Evolutionary conservation across 768 basidiomycete species (phyloP), one percentile per base, ranked within the genome.

Genomic region (Lactarius vividus): DNA sequence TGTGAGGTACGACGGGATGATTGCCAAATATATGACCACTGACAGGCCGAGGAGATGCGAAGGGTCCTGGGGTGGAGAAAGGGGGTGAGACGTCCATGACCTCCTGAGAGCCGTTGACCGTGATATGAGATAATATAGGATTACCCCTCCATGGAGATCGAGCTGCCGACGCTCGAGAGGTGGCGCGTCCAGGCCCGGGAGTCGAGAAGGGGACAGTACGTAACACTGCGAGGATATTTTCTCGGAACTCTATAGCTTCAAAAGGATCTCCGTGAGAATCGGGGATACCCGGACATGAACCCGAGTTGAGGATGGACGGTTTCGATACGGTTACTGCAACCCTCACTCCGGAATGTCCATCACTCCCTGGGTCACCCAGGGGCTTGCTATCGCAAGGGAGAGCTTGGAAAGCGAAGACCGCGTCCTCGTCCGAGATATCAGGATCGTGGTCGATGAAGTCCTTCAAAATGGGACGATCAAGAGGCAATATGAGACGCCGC

Each of bases 11-110:
- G n/a, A 15, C 13, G 28, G 53, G 10, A 55, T 28, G 26, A n/a
- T 11, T 31, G 7, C 11, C 16, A 56, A 23, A 54, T 33, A 37
- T 33, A 28, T 33, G 39, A 35, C 40, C 4, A 26, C 59, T 20
- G 26, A 23, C 31, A n/a, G 23, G 2, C 29, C 39, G 53, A 37
- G 53, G 11, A 37, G 52, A 53, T 3, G 42, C 53, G 29, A 65
- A 54, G 42, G 84, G 83, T 29, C 84, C 83, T 42, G 86, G 85
- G 57, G 82, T 83, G n/a, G 77, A 74, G 69, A 79, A 85, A 18
- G 70, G 67, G n/a, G 26, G 37, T 11, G 61, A 35, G 11, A 28
- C 33, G 40, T 49, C 42, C 53, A 13, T 29, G 18, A n/a, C 37
- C 20, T 20, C 37, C 44, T 44, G 39, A 39, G 40, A 44, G 49